Percentiles rank a stretch among this genome's conserved stretches.
phyloP scores from a whole-genome alignment of 2,329 filamentous ascomycete genomes.

The Phaeoacremonium minimum region DNA sequence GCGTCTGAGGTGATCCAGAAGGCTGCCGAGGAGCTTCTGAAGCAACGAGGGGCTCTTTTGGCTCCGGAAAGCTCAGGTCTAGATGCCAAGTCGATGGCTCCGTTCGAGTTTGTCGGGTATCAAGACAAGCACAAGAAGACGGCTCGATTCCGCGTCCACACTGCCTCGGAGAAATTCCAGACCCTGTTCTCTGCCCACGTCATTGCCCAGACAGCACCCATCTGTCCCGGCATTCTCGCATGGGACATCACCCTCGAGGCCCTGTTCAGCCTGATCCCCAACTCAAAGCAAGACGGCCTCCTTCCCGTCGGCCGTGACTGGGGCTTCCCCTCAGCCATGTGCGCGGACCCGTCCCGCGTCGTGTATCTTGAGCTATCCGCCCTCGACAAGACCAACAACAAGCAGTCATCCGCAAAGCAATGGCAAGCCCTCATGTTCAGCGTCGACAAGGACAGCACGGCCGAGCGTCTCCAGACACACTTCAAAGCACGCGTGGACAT shows the following conservation, averaged over 20 bases:
- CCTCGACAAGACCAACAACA: neutral
- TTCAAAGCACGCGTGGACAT: neutral
- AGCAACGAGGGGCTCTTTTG: neutral
- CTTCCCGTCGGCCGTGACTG: conserved; percentile 24
- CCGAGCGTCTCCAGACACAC: neutral
- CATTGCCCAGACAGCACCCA: conserved; percentile 29
- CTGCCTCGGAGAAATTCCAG: conserved; percentile 24
- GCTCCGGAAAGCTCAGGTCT: conserved; percentile 7
- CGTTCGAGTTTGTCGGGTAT: conserved; percentile 10
- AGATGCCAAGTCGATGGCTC: conserved; percentile 7
- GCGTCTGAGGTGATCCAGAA: conserved; percentile 16
- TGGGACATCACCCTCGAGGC: conserved; percentile 24
- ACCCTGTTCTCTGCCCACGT: conserved; percentile 28
- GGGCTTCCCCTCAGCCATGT: conserved; percentile 24
- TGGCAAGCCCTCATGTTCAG: neutral
- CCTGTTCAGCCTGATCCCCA: conserved; percentile 21
- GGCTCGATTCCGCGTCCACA: conserved; percentile 37
- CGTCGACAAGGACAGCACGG: neutral
- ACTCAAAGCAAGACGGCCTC: conserved; percentile 9
- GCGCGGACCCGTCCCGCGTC: conserved; percentile 18
- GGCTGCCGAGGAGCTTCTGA: neutral
- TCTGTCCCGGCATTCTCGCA: conserved; percentile 31
- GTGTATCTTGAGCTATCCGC: conserved; percentile 20
- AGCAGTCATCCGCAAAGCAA: too few species aligned
- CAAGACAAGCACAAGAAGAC: conserved; percentile 5